Percentiles rank a stretch among this genome's conserved stretches.
Conservation (phyloP, 2,329 filamentous ascomycete species). For the Purpureocillium takamizusanense region DNA sequence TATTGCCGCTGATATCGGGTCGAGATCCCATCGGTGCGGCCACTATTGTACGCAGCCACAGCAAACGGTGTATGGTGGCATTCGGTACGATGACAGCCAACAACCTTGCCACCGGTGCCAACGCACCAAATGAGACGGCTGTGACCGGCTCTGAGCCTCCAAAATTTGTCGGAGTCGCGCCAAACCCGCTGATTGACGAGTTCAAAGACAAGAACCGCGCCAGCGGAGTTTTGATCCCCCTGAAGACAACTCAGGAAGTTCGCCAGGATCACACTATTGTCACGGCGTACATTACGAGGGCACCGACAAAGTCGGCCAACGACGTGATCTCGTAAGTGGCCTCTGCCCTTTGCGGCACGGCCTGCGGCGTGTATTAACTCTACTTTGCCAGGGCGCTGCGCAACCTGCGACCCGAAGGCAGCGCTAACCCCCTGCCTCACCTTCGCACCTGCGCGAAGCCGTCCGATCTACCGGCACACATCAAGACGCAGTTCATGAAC, state of each 20-base stretch:
- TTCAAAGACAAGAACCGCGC: conserved; percentile 25
- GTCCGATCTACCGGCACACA: conserved; percentile 55
- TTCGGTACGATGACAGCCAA: neutral
- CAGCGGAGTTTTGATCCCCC: conserved; percentile 45
- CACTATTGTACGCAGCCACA: no score
- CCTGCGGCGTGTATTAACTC: neutral
- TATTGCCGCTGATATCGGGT: no score
- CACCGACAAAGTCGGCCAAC: conserved; percentile 64
- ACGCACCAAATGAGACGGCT: neutral
- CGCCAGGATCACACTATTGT: conserved; percentile 49
- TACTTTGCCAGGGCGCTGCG: conserved; percentile 38
- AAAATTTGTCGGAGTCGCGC: conserved; percentile 9
- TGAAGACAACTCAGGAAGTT: conserved; percentile 57
- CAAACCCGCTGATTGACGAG: conserved; percentile 29
- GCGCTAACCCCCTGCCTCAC: conserved; percentile 58
- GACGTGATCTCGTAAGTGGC: conserved; percentile 55
- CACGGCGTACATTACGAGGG: conserved; percentile 60
- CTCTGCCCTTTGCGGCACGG: neutral
- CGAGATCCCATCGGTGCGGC: no score
- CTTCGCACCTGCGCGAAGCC: conserved; percentile 69
- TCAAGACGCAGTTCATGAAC: conserved; percentile 54
- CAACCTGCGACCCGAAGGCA: conserved; percentile 47
- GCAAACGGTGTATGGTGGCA: no score
- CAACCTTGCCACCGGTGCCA: neutral
- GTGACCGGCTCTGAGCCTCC: neutral